Evolutionary conservation across 208 protist species (phyloP), one percentile per base, ranked within the genome.

Genomic region (Leishmania braziliensis): DNA sequence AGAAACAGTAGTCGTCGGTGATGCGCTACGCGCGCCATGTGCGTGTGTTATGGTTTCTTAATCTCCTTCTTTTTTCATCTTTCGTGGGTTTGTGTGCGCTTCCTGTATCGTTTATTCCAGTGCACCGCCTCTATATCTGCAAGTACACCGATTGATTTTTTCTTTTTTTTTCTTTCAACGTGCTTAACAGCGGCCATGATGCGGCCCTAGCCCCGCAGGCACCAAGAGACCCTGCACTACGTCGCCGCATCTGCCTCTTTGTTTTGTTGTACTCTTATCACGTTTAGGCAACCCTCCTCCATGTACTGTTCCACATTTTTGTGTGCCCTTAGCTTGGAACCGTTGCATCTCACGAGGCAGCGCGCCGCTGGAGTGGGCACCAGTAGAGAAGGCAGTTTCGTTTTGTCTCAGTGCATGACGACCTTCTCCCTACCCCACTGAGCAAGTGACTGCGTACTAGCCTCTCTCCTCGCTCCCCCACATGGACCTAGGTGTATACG

Each of bases 201-300:
- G 60, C 60, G 60, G 60, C n/a, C 36, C 60, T n/a, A n/a, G 60
- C n/a, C 6, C 60, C n/a, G 60, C 60, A 65, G 60, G 60, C n/a
- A 65, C 60, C 60, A 36, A 10, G n/a, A 65, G 23, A 65, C 60
- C 60, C 60, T 65, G 60, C 60, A 65, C 60, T 65, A 65, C 60
- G 60, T n/a, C 60, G n/a, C 60, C n/a, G 60, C 60, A n/a, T 36
- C 60, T 65, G 26, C 14, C n/a, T 65, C 60, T 36, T 33, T 65
- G 36, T n/a, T n/a, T 36, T 65, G 20, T 12, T 65, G 23, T 65
- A 33, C 60, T 65, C 60, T 65, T 12, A 10, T 33, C 33, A 16
- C 14, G 23, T 65, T 29, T 65, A n/a, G n/a, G n/a, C n/a, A 36
- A 33, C 60, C 60, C 33, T 36, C n/a, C 26, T 65, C 23, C 1